A percentile compares a stretch with the other conserved stretches of the same genome.
Conservation (phyloP, 2,329 filamentous ascomycete species). For the Talaromyces sp. region DNA sequence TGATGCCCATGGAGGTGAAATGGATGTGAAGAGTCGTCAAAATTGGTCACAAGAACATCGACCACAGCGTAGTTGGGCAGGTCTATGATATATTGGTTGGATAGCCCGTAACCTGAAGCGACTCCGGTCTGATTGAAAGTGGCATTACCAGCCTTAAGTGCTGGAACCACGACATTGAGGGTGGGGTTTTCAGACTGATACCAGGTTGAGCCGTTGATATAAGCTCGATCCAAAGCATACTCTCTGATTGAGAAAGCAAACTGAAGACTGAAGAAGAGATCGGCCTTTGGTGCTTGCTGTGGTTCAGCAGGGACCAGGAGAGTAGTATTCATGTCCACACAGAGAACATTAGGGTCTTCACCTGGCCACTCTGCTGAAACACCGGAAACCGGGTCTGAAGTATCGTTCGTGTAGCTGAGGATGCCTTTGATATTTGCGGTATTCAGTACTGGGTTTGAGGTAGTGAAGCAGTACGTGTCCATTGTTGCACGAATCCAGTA, state of each 20-base stretch:
- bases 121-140: constrained; percentile 13
- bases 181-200: constrained; percentile 2
- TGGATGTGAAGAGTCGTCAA: constrained; percentile 26
- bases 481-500: constrained; percentile 39
- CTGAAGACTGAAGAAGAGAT: constrained; percentile 6
- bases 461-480: constrained; percentile 8
- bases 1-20: constrained; percentile 47
- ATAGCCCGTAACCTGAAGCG: constrained; percentile 4
- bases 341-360: constrained; percentile 5
- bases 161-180: constrained; percentile 7
- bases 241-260: constrained; percentile 7
- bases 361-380: constrained; percentile 4
- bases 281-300: constrained; percentile 7
- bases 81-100: constrained; percentile 9
- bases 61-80: constrained; percentile 10
- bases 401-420: constrained; percentile 5
- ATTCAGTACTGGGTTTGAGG: constrained; percentile 5
- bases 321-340: constrained; percentile 9
- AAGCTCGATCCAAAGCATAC: constrained; percentile 10
- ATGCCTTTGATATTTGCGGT: constrained; percentile 11
- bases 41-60: constrained; percentile 16
- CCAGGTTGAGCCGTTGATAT: constrained; percentile 9
- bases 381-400: neutral
- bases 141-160: constrained; percentile 4
- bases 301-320: constrained; percentile 1